Percentiles rank a stretch among this genome's conserved stretches.
These are phyloP conservation scores for Chimonanthus praecox DNA, from an alignment of 164 flowering plant genomes.

Conservation along the genomic window DNA sequence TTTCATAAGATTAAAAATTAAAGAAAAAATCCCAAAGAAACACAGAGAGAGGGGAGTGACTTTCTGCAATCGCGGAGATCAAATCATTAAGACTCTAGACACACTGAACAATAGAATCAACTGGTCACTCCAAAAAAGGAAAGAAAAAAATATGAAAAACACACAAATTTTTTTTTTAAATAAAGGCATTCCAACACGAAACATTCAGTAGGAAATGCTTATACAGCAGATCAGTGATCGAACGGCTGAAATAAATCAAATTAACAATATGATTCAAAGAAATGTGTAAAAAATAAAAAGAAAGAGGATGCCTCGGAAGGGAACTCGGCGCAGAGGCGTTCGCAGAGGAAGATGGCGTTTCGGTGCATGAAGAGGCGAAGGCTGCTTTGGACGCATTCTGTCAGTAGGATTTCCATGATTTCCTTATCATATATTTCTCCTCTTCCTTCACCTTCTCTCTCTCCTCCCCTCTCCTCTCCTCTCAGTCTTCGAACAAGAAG, in stretches of 20 bases:
- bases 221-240: not conserved
- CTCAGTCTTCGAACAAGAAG: no score
- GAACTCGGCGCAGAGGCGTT: constrained; percentile 96
- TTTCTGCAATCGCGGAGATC: no score
- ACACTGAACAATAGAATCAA: no score
- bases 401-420: constrained; percentile 72
- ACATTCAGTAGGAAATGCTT: not conserved
- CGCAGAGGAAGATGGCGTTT: constrained; percentile 92
- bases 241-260: not conserved
- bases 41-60: no score
- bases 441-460: not conserved
- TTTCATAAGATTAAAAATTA: no score
- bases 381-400: constrained; percentile 71
- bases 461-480: no score
- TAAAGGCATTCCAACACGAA: not conserved
- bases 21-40: not conserved
- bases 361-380: constrained; percentile 67
- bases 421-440: not conserved
- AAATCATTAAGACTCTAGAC: no score
- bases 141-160: not conserved
- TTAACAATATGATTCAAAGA: not conserved
- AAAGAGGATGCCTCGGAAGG: constrained; percentile 65
- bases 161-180: not conserved
- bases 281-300: not conserved
- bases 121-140: not conserved